Base-by-base conservation (phyloP, 192 early-diverging fungal species). In the Gigaspora rosea region DNA sequence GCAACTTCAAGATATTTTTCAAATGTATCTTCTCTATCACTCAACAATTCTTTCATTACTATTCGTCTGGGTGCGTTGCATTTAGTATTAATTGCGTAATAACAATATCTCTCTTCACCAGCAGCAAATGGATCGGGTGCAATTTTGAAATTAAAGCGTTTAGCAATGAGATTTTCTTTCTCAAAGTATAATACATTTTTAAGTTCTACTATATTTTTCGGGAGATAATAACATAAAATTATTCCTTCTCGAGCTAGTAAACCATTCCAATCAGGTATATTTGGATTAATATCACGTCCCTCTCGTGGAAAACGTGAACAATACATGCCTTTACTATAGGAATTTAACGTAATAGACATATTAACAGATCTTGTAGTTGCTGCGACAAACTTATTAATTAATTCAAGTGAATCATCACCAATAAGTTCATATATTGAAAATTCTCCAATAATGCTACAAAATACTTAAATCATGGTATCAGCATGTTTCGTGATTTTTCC, bases 1-100 rank as follows among this genome's bases (percentile, higher is more conserved):
- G 58, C 71, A 61, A 56, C 72, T 20, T 73, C 72, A 73, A 73
- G 72, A 73, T 73, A 73, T 16, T 61, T 36, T 61, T 58, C 72
- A 62, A 71, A 41, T 33, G 12, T 15, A 71, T 71, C 51, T 35
- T 12, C 16, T n/a, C 2, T 5, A 4, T 5, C 13, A 54, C 20
- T 11, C 5, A 35, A 54, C 2, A 33, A 61, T 3, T 73, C 36
- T 73, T 61, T 75, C 36, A 75, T 61, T 7, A 75, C 73, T 4
- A 64, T 32, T 50, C 20, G 47, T 49, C 50, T 9, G 47, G 35
- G 4, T 51, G 47, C 48, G 8, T 27, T 50, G 5, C 3, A 63
- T 12, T 18, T 35, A 50, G 27, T 27, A 27, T 75, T n/a, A 48
- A 62, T 8, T 0, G 20, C 73, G 62, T 50, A 75, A 63, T 75